Conservation (phyloP, 225 moss, liverwort and hornwort species). For the Physcomitrium patens region DNA sequence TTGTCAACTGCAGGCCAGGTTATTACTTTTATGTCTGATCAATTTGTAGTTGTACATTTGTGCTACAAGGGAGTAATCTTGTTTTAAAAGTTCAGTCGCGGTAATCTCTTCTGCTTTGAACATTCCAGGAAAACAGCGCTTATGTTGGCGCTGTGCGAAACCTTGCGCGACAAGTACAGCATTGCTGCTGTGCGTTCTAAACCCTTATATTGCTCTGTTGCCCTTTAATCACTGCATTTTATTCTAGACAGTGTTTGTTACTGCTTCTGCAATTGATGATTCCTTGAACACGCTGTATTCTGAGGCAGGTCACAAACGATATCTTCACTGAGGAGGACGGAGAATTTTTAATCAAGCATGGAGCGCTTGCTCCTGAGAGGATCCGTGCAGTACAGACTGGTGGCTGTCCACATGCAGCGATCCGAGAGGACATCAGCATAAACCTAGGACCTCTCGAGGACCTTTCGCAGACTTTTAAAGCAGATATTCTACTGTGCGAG, state of each 20-base stretch:
- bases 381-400: constrained; percentile 96
- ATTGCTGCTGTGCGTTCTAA: constrained; percentile 79
- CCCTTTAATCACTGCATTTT: neutral
- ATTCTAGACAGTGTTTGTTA: neutral
- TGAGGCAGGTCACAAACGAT: constrained; percentile 85
- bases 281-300: neutral
- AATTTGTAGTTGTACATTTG: neutral
- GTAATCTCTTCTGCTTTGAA: constrained; percentile 13
- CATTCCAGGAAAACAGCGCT: constrained; percentile 87
- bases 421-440: constrained; percentile 96
- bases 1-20: constrained; percentile 9
- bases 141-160: constrained; percentile 88
- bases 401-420: constrained; percentile 98
- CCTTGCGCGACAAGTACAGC: constrained; percentile 92
- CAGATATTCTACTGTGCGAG: constrained; percentile 85
- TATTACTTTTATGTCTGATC: neutral
- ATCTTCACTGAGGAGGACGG: constrained; percentile 99
- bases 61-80: neutral
- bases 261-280: neutral
- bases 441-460: constrained; percentile 97
- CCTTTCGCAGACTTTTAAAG: constrained; percentile 75
- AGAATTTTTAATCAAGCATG: constrained; percentile 88
- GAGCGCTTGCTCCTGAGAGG: constrained; percentile 89
- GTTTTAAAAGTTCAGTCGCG: neutral
- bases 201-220: neutral